Evolutionary conservation across 306 rosid species (phyloP).

Genomic region (Pueraria montana): DNA sequence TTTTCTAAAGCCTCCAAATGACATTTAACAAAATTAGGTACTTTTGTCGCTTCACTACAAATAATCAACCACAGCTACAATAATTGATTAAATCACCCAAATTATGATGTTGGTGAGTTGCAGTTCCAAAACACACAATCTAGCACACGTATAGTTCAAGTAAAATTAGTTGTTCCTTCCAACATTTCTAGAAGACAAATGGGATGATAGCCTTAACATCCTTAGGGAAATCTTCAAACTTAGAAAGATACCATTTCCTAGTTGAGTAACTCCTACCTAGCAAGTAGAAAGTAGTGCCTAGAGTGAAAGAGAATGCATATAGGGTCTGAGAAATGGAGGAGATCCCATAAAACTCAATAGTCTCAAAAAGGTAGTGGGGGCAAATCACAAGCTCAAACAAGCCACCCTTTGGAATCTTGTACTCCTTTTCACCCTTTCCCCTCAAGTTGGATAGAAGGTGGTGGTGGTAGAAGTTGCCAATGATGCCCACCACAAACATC

Average conservation of each 20-base stretch:
- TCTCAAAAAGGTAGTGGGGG: slow-evolving; percentile 90
- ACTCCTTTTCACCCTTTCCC: slow-evolving; percentile 66
- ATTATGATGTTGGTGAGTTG: background rate
- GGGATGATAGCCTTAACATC: slow-evolving; percentile 80
- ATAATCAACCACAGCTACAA: no score
- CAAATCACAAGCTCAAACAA: slow-evolving; percentile 73
- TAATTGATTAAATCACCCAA: background rate
- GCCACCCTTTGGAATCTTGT: slow-evolving; percentile 87
- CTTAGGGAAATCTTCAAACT: slow-evolving; percentile 76
- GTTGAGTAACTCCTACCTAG: slow-evolving; percentile 82
- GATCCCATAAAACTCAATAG: slow-evolving; percentile 64
- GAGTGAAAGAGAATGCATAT: slow-evolving; percentile 57
- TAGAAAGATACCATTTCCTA: slow-evolving; percentile 76
- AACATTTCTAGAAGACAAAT: slow-evolving; percentile 52
- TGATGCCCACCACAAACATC: slow-evolving; percentile 66
- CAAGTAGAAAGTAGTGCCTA: slow-evolving; percentile 67
- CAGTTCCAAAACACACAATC: background rate
- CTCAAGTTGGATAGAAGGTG: slow-evolving; percentile 70
- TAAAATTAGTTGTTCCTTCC: background rate
- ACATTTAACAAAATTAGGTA: no score
- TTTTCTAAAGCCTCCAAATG: no score
- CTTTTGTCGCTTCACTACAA: no score
- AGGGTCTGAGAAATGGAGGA: slow-evolving; percentile 73
- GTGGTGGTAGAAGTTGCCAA: slow-evolving; percentile 92
- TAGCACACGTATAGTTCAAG: background rate